Conservation (phyloP, 805 yeast genomes). For the Metschnikowia baotianmanensis region DNA sequence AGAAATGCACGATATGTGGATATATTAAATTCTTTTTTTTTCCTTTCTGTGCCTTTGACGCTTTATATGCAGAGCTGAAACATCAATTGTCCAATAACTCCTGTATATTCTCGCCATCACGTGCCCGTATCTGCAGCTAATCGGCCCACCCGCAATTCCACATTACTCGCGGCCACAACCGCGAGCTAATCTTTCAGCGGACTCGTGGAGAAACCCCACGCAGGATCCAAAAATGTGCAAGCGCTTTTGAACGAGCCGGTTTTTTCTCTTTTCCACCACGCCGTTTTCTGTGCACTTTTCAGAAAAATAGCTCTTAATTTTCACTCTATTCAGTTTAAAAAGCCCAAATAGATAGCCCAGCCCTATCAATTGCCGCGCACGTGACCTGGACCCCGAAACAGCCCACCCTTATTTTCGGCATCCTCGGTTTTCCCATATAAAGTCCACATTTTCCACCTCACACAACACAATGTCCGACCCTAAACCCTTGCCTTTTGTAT, state of each 20-base stretch:
- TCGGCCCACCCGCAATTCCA: not conserved
- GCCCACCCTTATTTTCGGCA: not conserved
- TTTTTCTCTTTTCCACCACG: not conserved
- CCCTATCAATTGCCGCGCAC: too few relatives aligned
- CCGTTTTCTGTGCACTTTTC: not conserved
- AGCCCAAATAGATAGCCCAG: too few relatives aligned
- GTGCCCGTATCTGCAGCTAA: too few relatives aligned
- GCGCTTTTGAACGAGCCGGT: not conserved
- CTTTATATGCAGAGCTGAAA: too few relatives aligned
- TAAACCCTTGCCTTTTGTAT: constrained; percentile 68
- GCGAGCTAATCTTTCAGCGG: not conserved
- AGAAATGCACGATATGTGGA: too few relatives aligned
- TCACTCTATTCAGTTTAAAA: too few relatives aligned
- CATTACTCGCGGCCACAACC: not conserved
- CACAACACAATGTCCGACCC: constrained; percentile 25
- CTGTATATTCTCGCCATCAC: too few relatives aligned
- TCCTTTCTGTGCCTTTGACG: too few relatives aligned
- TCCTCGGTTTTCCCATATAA: not conserved
- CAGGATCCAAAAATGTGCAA: not conserved
- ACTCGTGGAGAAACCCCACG: too few relatives aligned
- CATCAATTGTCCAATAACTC: too few relatives aligned
- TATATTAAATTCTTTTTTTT: too few relatives aligned
- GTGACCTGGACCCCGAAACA: not conserved
- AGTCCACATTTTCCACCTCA: not conserved
- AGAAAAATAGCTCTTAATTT: not conserved